Evolutionary conservation across 176 grass and related monocot species (phyloP).

Genomic region (Hordeum marinum): DNA sequence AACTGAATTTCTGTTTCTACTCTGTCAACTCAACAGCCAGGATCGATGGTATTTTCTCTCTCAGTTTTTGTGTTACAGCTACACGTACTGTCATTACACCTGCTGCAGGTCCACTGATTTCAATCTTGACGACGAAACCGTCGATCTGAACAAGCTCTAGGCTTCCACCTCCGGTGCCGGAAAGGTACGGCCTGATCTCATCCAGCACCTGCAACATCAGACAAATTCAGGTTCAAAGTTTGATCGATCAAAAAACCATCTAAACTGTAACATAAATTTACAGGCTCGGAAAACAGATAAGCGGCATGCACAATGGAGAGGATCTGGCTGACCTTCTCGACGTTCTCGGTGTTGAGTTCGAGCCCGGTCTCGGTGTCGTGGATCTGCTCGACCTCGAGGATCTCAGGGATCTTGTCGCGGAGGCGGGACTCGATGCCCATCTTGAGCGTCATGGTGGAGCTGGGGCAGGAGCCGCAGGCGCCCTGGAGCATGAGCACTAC

Average conservation of each 20-base stretch:
- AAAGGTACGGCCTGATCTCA: conserved; percentile 94
- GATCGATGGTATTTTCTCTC: conserved; percentile 94
- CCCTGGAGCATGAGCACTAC: conserved; percentile 96
- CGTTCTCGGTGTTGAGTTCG: conserved; percentile 72
- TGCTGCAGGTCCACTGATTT: conserved; percentile 75
- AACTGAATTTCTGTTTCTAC: conserved; percentile 29
- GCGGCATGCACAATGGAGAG: background rate
- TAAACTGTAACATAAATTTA: background rate
- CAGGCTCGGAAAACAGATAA: background rate
- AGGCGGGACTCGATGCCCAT: conserved; percentile 95
- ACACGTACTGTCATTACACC: conserved; percentile 93
- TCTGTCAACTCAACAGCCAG: conserved; percentile 82
- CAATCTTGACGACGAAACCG: conserved; percentile 63
- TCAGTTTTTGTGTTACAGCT: conserved; percentile 84
- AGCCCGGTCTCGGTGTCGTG: conserved; percentile 88
- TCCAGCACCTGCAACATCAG: conserved; percentile 60
- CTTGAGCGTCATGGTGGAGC: conserved; percentile 97
- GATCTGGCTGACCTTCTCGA: conserved; percentile 63
- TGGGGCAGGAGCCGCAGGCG: conserved; percentile 90
- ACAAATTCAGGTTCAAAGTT: background rate
- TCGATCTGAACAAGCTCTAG: conserved; percentile 73
- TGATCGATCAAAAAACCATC: background rate
- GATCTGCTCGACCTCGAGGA: conserved; percentile 84
- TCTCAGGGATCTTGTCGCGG: conserved; percentile 93
- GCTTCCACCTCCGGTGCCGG: conserved; percentile 79